phyloP scores from a whole-genome alignment of 2,329 filamentous ascomycete genomes.

The Helotiales sp. region DNA sequence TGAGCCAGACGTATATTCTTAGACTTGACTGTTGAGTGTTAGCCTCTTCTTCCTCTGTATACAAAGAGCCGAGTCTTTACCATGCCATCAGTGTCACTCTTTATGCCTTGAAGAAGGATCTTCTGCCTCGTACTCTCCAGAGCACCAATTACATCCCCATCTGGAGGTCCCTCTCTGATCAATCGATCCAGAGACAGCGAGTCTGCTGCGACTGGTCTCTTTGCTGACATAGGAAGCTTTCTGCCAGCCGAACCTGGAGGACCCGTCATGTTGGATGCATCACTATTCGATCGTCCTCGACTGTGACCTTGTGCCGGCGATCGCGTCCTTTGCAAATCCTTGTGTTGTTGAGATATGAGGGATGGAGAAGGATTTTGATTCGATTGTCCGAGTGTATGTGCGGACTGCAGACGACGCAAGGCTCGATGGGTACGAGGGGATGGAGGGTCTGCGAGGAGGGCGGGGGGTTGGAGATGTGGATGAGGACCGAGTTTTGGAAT shows the following conservation, averaged over 20 bases:
- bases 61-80: slow-evolving; percentile 44
- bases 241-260: slow-evolving; percentile 40
- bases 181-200: slow-evolving; percentile 69
- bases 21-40: slow-evolving; percentile 68
- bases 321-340: slow-evolving; percentile 39
- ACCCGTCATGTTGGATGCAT: slow-evolving; percentile 52
- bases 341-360: slow-evolving; percentile 64
- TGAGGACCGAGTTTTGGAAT: slow-evolving; percentile 26
- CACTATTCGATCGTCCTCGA: slow-evolving; percentile 71
- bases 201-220: slow-evolving; percentile 51
- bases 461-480: slow-evolving; percentile 40
- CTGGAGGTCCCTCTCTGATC: slow-evolving; percentile 76
- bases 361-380: slow-evolving; percentile 51
- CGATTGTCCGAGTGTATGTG: slow-evolving; percentile 65
- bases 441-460: slow-evolving; percentile 54
- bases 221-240: slow-evolving; percentile 46
- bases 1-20: slow-evolving; percentile 94
- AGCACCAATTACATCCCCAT: slow-evolving; percentile 65
- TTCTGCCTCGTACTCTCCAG: slow-evolving; percentile 72
- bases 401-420: slow-evolving; percentile 73
- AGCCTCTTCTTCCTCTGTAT: slow-evolving; percentile 7
- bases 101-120: slow-evolving; percentile 74
- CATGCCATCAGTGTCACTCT: slow-evolving; percentile 79
- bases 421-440: slow-evolving; percentile 66
- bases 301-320: slow-evolving; percentile 37